Evolutionary conservation across 1,284 basidiomycete species (phyloP).

Genomic region (Lignosus rhinocerotis): DNA sequence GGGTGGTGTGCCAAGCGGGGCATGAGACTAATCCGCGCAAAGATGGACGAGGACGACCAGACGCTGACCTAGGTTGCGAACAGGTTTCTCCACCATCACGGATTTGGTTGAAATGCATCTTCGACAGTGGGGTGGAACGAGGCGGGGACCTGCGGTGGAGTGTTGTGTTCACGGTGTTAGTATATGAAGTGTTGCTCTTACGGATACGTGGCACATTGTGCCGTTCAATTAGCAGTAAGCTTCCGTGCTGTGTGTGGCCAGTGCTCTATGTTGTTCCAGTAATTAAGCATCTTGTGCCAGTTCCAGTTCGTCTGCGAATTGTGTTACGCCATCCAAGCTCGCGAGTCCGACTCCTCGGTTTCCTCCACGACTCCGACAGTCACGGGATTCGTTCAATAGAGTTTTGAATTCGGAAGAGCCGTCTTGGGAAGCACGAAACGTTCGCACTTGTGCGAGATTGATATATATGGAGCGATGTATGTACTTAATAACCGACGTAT

Average conservation of each 20-base stretch:
- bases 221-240: too few species aligned
- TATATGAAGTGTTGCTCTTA: neutral
- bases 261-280: neutral
- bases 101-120: slow-evolving; percentile 9
- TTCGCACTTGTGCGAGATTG: too few species aligned
- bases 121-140: neutral
- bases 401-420: too few species aligned
- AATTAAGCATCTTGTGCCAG: neutral
- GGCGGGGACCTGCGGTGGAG: neutral
- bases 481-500: neutral
- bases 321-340: neutral
- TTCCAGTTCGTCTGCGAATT: too few species aligned
- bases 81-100: slow-evolving; percentile 29
- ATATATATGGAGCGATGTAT: neutral
- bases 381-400: too few species aligned
- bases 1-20: neutral
- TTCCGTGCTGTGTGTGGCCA: neutral
- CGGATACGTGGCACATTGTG: neutral
- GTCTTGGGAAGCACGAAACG: too few species aligned
- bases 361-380: too few species aligned
- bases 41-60: neutral
- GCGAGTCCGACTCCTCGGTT: too few species aligned
- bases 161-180: neutral
- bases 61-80: slow-evolving; percentile 1
- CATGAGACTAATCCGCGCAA: neutral